Percentiles rank a stretch among this genome's conserved stretches.
phyloP scores from a whole-genome alignment of 176 grass and related monocot species.

The Raddia guianensis region DNA sequence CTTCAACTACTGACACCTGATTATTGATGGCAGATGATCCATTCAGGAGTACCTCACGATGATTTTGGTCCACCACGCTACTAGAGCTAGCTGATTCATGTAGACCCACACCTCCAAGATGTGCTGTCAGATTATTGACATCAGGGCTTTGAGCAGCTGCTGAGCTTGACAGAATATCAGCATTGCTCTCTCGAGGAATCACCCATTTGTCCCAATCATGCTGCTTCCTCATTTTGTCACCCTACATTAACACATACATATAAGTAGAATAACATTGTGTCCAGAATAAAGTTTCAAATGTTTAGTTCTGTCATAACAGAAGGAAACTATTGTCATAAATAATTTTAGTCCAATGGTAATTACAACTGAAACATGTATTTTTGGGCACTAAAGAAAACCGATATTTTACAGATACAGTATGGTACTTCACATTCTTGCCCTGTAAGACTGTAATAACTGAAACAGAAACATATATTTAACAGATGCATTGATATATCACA shows the following conservation, averaged over 20 bases:
- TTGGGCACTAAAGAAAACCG: not conserved
- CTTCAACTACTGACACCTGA: constrained; percentile 32
- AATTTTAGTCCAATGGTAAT: not conserved
- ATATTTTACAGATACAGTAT: not conserved
- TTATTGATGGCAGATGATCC: constrained; percentile 47
- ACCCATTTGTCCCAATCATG: constrained; percentile 65
- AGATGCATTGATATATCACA: not conserved
- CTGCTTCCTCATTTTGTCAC: constrained; percentile 54
- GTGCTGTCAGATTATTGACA: constrained; percentile 44
- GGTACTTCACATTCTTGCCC: not conserved
- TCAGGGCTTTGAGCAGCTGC: constrained; percentile 17
- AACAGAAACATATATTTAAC: constrained; percentile 13
- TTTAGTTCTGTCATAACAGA: not conserved
- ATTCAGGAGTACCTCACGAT: constrained; percentile 26
- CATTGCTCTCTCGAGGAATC: constrained; percentile 41
- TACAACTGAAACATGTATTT: not conserved
- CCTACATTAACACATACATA: constrained; percentile 44
- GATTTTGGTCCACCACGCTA: constrained; percentile 6
- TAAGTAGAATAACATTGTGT: not conserved
- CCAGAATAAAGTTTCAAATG: not conserved
- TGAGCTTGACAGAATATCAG: constrained; percentile 28
- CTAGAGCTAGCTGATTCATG: constrained; percentile 34
- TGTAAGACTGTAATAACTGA: not conserved
- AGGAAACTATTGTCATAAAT: not conserved
- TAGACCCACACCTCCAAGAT: constrained; percentile 39